Percentiles rank a stretch among this genome's conserved stretches.
Evolutionary conservation across 345 rosid species (phyloP).

Genomic region (Sisymbrium altissimum): DNA sequence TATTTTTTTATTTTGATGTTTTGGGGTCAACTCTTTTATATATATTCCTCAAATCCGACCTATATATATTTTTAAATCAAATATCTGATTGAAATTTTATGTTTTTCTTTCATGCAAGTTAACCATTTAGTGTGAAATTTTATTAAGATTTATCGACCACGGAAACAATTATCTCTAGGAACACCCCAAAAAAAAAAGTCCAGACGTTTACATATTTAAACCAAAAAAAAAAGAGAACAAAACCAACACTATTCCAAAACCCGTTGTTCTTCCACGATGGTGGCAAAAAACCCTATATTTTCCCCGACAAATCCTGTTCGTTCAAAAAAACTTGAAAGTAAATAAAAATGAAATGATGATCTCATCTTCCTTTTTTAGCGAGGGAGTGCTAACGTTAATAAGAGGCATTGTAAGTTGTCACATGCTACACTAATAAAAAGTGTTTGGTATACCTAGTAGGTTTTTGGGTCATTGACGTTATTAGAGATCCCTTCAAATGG

Average conservation of each 20-base stretch:
- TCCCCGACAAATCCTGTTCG: conserved; percentile 3
- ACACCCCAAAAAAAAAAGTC: neutral
- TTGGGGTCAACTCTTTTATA: no score
- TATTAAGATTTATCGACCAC: neutral
- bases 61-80: neutral
- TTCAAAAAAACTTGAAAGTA: neutral
- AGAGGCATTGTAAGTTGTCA: neutral
- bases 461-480: neutral
- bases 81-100: neutral
- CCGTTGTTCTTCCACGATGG: conserved; percentile 12
- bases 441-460: no score
- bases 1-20: no score
- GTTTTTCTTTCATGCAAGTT: neutral
- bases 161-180: neutral
- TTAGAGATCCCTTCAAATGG: neutral
- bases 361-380: neutral
- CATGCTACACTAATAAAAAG: neutral
- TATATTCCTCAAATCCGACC: neutral
- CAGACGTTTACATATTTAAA: neutral
- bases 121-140: neutral
- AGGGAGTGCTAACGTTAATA: neutral
- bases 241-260: conserved; percentile 4
- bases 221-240: neutral
- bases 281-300: neutral
- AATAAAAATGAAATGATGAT: neutral